Evolutionary conservation across 352 stramenopile genomes (phyloP), one percentile per base, ranked within the genome.

Genomic region (Phytophthora agathidicida): DNA sequence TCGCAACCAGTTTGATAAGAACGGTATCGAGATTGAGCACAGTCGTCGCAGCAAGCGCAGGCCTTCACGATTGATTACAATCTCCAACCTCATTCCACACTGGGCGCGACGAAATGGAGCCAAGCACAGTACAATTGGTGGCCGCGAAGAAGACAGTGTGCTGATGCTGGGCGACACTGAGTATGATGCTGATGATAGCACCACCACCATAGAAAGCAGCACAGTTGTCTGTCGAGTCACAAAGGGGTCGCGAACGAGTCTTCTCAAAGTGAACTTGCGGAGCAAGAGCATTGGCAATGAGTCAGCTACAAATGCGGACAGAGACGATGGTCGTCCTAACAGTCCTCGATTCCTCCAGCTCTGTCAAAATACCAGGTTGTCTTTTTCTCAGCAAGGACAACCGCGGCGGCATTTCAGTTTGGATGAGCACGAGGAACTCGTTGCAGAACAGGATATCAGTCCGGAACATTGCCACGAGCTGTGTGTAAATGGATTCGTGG

Each of bases 401-500:
- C 48, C 53, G 31, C 47, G 54, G 7, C 53, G 43, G 14, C 47
- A 63, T 14, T 64, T 73, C 22, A 67, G 48, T 22, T 39, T 70
- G 36, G 47, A 73, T 27, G 42, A 68, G 22, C 65, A 71, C 52
- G 60, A 70, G 48, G 65, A 75, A 41, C 39, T 77, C 7, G 35
- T 70, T 4, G 71, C 77, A 1, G 72, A 85, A 47, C 68, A 88
- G 28, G 71, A 87, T 26, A 82, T 94, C 42, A 66, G 60, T 10
- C 72, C 78, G 1, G 78, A 89, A 39, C 66, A 90, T 35, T 94
- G 84, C 37, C 84, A 94, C 37, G 82, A 94, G 28, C 54, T 94
- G 14, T 94, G 84, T 46, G 69, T 83, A n/a, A 86, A 81, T 36
- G 84, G 82, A 0, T 86, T 79, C 36, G 80, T 80, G 5, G 77